A percentile compares a stretch with the other conserved stretches of the same genome.
These are phyloP conservation scores for Sugiyamaella marilandica DNA, from an alignment of 805 yeast species.

Conservation along the genomic window DNA sequence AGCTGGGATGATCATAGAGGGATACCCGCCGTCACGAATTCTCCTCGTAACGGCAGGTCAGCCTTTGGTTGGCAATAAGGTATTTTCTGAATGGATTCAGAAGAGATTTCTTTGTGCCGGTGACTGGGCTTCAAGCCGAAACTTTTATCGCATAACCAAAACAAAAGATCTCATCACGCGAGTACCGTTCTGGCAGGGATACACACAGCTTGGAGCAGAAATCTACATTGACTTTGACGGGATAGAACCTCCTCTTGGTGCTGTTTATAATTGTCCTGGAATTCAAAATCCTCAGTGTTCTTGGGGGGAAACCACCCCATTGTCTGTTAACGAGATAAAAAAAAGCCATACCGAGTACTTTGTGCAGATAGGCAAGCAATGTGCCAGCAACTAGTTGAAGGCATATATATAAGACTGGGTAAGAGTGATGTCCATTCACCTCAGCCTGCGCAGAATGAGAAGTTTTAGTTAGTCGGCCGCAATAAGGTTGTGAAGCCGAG, in stretches of 20 bases:
- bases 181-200: slow-evolving; percentile 13
- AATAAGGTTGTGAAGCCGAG: too few species aligned
- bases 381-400: background rate
- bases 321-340: slow-evolving; percentile 5
- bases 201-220: slow-evolving; percentile 12
- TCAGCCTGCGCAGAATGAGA: too few species aligned
- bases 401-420: background rate
- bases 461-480: too few species aligned
- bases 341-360: slow-evolving; percentile 2
- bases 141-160: slow-evolving; percentile 16
- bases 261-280: slow-evolving; percentile 3
- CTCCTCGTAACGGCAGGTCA: slow-evolving; percentile 55
- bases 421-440: too few species aligned
- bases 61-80: slow-evolving; percentile 56
- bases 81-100: slow-evolving; percentile 49
- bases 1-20: slow-evolving; percentile 50
- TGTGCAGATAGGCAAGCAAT: background rate
- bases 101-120: slow-evolving; percentile 1
- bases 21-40: slow-evolving; percentile 40
- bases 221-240: slow-evolving; percentile 6
- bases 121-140: slow-evolving; percentile 7
- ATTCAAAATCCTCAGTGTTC: slow-evolving; percentile 7
- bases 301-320: background rate
- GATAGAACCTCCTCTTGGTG: slow-evolving; percentile 1
- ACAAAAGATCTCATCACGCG: slow-evolving; percentile 14